A percentile compares a stretch with the other conserved stretches of the same genome.
Conservation (phyloP, 371 early-diverging fungal genomes). For the Haplosporangium sp. region DNA sequence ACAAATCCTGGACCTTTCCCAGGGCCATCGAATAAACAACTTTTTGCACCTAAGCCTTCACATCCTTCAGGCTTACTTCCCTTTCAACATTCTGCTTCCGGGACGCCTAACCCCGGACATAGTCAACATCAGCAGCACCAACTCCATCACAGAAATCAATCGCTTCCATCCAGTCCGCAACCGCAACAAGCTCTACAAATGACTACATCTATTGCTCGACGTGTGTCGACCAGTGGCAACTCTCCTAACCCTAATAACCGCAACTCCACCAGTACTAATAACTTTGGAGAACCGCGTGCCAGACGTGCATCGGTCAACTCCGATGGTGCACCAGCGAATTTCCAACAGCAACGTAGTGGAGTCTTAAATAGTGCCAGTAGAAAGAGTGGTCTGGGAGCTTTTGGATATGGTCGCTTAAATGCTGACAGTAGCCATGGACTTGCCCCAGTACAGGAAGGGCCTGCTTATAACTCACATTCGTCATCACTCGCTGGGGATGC, state of each 20-base stretch:
- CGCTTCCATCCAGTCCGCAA: slow-evolving; percentile 49
- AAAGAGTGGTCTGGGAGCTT: slow-evolving; percentile 35
- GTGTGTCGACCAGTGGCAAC: slow-evolving; percentile 27
- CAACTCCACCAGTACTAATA: slow-evolving; percentile 12
- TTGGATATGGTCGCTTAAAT: slow-evolving; percentile 32
- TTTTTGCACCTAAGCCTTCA: slow-evolving; percentile 46
- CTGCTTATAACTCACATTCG: neutral
- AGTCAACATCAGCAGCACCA: slow-evolving; percentile 34
- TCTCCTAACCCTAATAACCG: slow-evolving; percentile 22
- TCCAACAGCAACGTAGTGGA: slow-evolving; percentile 13
- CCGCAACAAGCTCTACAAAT: slow-evolving; percentile 44
- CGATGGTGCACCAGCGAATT: slow-evolving; percentile 24
- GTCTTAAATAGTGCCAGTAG: slow-evolving; percentile 14
- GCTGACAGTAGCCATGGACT: slow-evolving; percentile 21
- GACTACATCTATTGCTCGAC: slow-evolving; percentile 26
- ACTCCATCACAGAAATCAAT: slow-evolving; percentile 42
- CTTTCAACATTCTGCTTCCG: slow-evolving; percentile 13
- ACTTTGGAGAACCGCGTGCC: slow-evolving; percentile 14
- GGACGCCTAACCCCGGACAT: slow-evolving; percentile 20
- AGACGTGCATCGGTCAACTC: slow-evolving; percentile 28
- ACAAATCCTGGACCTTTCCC: neutral
- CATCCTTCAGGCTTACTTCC: slow-evolving; percentile 39
- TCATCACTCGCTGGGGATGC: slow-evolving; percentile 30
- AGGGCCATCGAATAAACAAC: slow-evolving; percentile 26
- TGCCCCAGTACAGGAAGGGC: slow-evolving; percentile 51